Percentiles rank a stretch among this genome's conserved stretches.
Evolutionary conservation across 495 filamentous ascomycete species (phyloP).

Genomic region (Penicillium angulare): DNA sequence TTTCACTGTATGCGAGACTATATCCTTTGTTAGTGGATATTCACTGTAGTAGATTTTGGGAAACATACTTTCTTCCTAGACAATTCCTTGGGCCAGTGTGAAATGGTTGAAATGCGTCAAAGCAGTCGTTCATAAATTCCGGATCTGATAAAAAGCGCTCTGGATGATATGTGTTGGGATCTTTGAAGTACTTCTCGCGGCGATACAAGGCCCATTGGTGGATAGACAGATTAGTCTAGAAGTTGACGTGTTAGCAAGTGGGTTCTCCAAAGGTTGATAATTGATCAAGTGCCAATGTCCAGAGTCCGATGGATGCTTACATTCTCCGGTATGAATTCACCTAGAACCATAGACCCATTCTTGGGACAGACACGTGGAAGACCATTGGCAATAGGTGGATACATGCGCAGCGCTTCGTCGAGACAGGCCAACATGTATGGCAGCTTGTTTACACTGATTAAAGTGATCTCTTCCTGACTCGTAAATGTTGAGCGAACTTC

Average conservation of each 20-base stretch:
- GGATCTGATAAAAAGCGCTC: slow-evolving; percentile 47
- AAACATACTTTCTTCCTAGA: slow-evolving; percentile 55
- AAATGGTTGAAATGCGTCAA: slow-evolving; percentile 54
- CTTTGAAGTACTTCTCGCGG: slow-evolving; percentile 41
- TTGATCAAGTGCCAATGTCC: not conserved
- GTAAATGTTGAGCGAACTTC: slow-evolving; percentile 43
- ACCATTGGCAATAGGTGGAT: slow-evolving; percentile 52
- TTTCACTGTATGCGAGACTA: slow-evolving; percentile 43
- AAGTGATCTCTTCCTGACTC: slow-evolving; percentile 53
- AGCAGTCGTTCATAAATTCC: slow-evolving; percentile 39
- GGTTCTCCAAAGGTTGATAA: not conserved
- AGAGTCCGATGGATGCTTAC: no score
- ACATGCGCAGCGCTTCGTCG: slow-evolving; percentile 57
- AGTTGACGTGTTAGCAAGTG: not conserved
- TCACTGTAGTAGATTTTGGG: no score
- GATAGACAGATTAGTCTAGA: slow-evolving; percentile 48
- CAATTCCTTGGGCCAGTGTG: slow-evolving; percentile 58
- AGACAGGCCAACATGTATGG: slow-evolving; percentile 56
- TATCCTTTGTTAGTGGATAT: no score
- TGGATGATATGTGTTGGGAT: slow-evolving; percentile 46
- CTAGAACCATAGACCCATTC: slow-evolving; percentile 47
- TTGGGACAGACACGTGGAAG: slow-evolving; percentile 45
- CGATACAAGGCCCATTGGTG: slow-evolving; percentile 50
- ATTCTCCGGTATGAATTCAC: slow-evolving; percentile 38
- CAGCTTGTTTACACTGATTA: slow-evolving; percentile 43